Evolutionary conservation across 305 asterid genomes (phyloP).

Genomic region (Coffea humblotiana): DNA sequence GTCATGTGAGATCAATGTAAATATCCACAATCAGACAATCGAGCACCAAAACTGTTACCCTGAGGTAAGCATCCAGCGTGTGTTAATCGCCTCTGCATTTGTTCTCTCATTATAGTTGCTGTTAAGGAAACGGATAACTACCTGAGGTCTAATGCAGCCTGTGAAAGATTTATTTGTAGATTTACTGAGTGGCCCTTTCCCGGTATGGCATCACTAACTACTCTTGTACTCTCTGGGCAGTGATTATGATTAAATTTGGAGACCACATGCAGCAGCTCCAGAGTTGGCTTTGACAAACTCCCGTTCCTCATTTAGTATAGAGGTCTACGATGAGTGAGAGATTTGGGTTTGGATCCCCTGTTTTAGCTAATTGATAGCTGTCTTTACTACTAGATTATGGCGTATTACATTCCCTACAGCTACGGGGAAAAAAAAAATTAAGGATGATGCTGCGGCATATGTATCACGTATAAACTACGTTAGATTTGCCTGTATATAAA

Average conservation of each 20-base stretch:
- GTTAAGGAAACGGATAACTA: neutral
- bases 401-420: neutral
- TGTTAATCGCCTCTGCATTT: constrained; percentile 4
- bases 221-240: constrained; percentile 14
- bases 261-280: neutral
- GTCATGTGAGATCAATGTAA: constrained; percentile 60
- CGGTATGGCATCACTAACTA: neutral
- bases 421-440: no score
- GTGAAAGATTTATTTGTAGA: neutral
- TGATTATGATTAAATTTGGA: constrained; percentile 16
- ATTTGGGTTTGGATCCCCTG: neutral
- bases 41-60: constrained; percentile 68
- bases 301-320: neutral
- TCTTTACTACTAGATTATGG: constrained; percentile 9
- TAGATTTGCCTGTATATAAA: no score
- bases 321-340: neutral
- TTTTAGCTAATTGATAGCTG: neutral
- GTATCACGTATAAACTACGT: neutral
- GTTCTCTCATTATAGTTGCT: constrained; percentile 1
- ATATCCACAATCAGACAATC: constrained; percentile 56
- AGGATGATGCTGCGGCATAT: neutral
- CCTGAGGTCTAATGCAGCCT: neutral
- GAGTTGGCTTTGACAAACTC: neutral
- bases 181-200: neutral
- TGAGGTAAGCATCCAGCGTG: constrained; percentile 42